phyloP scores from a whole-genome alignment of 2,329 filamentous ascomycete species.

The Xylariaceae sp. region DNA sequence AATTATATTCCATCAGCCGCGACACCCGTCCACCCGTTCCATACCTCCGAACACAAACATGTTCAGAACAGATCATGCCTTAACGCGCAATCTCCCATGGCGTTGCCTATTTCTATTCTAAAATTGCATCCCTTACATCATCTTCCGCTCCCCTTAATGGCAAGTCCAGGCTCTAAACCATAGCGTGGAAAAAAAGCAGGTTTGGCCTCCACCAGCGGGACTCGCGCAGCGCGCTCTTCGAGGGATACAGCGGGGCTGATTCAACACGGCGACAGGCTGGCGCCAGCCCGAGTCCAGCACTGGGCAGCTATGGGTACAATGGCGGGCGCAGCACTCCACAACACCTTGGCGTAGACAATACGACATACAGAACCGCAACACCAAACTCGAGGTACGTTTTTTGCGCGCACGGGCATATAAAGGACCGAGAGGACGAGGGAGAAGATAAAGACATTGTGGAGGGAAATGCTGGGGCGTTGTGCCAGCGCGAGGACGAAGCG shows the following conservation, averaged over 20 bases:
- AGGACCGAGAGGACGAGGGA: neutral
- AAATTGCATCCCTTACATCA: neutral
- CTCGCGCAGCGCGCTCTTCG: slow-evolving; percentile 67
- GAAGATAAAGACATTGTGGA: neutral
- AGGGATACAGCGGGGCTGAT: slow-evolving; percentile 58
- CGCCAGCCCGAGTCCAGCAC: slow-evolving; percentile 39
- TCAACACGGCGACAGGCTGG: slow-evolving; percentile 39
- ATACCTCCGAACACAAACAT: neutral
- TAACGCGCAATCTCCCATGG: neutral
- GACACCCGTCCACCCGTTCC: neutral
- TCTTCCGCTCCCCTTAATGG: neutral
- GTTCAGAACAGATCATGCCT: neutral
- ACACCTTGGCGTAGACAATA: slow-evolving; percentile 27
- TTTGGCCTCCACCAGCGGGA: slow-evolving; percentile 71
- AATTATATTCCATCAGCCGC: neutral
- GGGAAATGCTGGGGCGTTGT: neutral
- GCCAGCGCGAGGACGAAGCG: neutral
- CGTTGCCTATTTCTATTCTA: too few relatives aligned
- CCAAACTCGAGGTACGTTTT: slow-evolving; percentile 58
- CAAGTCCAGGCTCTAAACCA: neutral
- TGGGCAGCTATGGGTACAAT: slow-evolving; percentile 46
- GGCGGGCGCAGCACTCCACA: slow-evolving; percentile 20
- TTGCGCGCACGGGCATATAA: neutral
- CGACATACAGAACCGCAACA: slow-evolving; percentile 59
- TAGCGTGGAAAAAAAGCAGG: slow-evolving; percentile 36